A percentile compares a stretch with the other conserved stretches of the same genome.
Evolutionary conservation across 495 filamentous ascomycete species (phyloP).

Genomic region (Choiromyces venosus): DNA sequence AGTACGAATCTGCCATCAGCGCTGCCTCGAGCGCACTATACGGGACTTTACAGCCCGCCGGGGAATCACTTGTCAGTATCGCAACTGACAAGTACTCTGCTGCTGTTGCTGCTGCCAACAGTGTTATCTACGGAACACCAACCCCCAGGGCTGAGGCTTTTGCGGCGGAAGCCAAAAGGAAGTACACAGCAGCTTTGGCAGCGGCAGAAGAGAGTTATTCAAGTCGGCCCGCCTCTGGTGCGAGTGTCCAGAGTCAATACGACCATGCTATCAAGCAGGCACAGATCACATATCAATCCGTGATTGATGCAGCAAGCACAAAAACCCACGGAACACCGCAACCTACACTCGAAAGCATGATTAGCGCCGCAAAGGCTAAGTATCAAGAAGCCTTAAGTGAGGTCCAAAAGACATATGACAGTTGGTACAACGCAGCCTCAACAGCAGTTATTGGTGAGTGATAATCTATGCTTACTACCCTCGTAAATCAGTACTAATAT

Average conservation of each 20-base stretch:
- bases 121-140: conserved; percentile 59
- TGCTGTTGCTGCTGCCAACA: conserved; percentile 60
- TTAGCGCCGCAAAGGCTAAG: conserved; percentile 52
- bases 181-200: conserved; percentile 57
- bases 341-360: conserved; percentile 49
- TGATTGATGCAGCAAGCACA: conserved; percentile 50
- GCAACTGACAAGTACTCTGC: conserved; percentile 55
- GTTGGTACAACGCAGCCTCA: conserved; percentile 32
- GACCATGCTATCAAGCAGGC: conserved; percentile 61
- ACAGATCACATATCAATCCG: conserved; percentile 57
- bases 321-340: conserved; percentile 54
- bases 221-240: conserved; percentile 35
- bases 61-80: conserved; percentile 50
- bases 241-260: conserved; percentile 50
- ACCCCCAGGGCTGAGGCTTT: conserved; percentile 47
- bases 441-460: conserved; percentile 59
- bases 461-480: conserved; percentile 55
- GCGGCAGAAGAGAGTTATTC: conserved; percentile 45
- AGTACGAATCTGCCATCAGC: conserved; percentile 53
- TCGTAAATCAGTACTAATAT: conserved; percentile 50
- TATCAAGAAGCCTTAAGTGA: conserved; percentile 46
- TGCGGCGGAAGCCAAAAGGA: conserved; percentile 50
- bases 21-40: conserved; percentile 57
- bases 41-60: conserved; percentile 50
- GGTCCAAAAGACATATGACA: conserved; percentile 29